A percentile compares a stretch with the other conserved stretches of the same genome.
phyloP scores from a whole-genome alignment of 2,329 filamentous ascomycete genomes.

The Polychaeton citri region DNA sequence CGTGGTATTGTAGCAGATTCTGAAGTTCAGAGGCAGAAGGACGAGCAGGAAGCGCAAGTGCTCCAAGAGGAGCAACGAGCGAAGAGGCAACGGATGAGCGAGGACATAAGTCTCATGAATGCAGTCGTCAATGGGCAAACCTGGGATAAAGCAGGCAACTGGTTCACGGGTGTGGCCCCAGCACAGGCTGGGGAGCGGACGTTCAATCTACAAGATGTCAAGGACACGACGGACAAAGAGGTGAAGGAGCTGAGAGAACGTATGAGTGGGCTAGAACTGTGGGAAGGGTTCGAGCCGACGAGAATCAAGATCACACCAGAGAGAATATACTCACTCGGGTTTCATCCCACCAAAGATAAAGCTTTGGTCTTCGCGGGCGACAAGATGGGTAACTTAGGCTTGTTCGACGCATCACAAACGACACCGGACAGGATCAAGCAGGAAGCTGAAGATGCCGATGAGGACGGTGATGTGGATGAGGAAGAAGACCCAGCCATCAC shows the following conservation, averaged over 20 bases:
- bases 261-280: constrained; percentile 66
- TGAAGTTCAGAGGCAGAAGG: constrained; percentile 55
- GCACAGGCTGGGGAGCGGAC: constrained; percentile 73
- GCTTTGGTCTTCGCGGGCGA: constrained; percentile 86
- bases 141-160: constrained; percentile 55
- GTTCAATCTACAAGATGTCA: constrained; percentile 72
- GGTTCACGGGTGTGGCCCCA: constrained; percentile 53
- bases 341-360: constrained; percentile 79
- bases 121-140: constrained; percentile 63
- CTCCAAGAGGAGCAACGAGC: constrained; percentile 43
- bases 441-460: constrained; percentile 45
- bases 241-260: constrained; percentile 59
- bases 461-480: constrained; percentile 54
- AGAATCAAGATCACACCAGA: constrained; percentile 86
- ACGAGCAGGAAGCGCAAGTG: constrained; percentile 48
- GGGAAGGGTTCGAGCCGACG: constrained; percentile 71
- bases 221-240: constrained; percentile 63
- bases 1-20: constrained; percentile 52
- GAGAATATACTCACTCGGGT: constrained; percentile 70
- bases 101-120: constrained; percentile 58
- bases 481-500: constrained; percentile 64
- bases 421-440: constrained; percentile 29
- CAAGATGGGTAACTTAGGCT: constrained; percentile 78
- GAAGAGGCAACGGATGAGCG: constrained; percentile 52
- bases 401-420: constrained; percentile 77